Evolutionary conservation across 2,329 filamentous ascomycete genomes (phyloP).

Genomic region (Colletotrichum cuscutae): DNA sequence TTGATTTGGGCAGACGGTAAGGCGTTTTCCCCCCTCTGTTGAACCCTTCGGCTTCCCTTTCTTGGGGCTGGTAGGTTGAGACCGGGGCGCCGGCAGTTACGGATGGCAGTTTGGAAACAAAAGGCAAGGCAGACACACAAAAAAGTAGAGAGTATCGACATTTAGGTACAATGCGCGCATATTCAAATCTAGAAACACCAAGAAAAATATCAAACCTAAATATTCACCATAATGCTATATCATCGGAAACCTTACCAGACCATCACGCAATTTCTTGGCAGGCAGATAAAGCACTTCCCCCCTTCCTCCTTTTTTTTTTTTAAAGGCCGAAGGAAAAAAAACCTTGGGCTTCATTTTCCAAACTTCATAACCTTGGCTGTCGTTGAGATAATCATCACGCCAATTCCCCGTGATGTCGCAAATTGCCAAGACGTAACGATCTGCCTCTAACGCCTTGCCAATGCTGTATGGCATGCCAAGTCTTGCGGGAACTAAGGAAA

Average conservation of each 20-base stretch:
- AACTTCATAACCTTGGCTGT: background rate
- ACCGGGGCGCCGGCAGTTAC: background rate
- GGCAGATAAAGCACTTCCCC: too few species aligned
- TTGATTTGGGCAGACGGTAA: constrained; percentile 63
- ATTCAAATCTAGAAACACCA: background rate
- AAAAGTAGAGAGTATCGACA: background rate
- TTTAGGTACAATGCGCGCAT: background rate
- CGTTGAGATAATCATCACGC: background rate
- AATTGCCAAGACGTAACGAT: constrained; percentile 4
- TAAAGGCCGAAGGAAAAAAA: too few species aligned
- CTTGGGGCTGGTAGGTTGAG: background rate
- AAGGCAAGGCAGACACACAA: background rate
- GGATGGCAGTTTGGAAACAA: background rate
- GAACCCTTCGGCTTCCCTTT: background rate
- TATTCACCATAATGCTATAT: background rate
- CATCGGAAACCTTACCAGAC: background rate
- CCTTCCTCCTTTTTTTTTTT: too few species aligned
- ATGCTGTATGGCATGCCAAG: constrained; percentile 17
- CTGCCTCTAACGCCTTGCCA: background rate
- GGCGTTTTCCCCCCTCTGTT: background rate
- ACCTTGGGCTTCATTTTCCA: background rate
- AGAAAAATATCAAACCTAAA: background rate
- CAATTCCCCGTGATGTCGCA: background rate
- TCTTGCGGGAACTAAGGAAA: constrained; percentile 24
- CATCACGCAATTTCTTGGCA: background rate